phyloP scores from a whole-genome alignment of 2,329 filamentous ascomycete species.

The Colletotrichum sp. region DNA sequence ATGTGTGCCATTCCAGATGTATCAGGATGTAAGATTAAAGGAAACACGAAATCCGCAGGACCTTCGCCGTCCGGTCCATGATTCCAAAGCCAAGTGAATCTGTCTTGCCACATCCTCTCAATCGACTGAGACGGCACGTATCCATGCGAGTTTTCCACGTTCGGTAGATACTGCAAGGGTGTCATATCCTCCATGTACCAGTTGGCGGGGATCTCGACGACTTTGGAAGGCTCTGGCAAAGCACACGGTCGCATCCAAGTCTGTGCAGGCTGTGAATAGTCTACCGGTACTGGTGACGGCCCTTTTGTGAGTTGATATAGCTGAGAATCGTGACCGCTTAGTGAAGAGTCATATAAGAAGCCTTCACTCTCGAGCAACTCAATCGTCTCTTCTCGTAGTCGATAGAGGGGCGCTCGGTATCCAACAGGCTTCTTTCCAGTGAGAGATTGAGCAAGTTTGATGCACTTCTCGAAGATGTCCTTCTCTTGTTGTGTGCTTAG shows the following conservation, averaged over 20 bases:
- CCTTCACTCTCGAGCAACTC: conserved; percentile 44
- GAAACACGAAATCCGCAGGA: conserved; percentile 48
- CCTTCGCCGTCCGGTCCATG: conserved; percentile 35
- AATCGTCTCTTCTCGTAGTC: conserved; percentile 49
- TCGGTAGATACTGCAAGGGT: conserved; percentile 49
- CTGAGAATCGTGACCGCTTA: conserved; percentile 49
- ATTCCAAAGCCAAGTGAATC: conserved; percentile 60
- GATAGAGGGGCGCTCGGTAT: conserved; percentile 55
- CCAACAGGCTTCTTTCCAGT: conserved; percentile 46
- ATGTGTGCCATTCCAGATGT: conserved; percentile 67
- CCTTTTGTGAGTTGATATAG: conserved; percentile 45
- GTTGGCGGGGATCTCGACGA: conserved; percentile 52
- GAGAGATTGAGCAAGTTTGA: conserved; percentile 39
- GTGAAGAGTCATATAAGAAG: conserved; percentile 50
- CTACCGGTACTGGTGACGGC: conserved; percentile 40
- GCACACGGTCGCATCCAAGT: conserved; percentile 51
- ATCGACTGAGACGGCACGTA: conserved; percentile 62
- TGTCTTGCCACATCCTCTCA: conserved; percentile 66
- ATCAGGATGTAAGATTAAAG: conserved; percentile 61
- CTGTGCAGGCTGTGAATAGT: conserved; percentile 37
- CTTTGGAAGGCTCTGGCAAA: conserved; percentile 13
- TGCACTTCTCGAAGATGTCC: conserved; percentile 47
- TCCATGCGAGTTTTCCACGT: conserved; percentile 57
- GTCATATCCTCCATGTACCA: conserved; percentile 58
- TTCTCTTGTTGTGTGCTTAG: conserved; percentile 49